These are phyloP conservation scores for Trichoderma parareesei DNA, from an alignment of 495 filamentous ascomycete genomes.

Conservation along the genomic window DNA sequence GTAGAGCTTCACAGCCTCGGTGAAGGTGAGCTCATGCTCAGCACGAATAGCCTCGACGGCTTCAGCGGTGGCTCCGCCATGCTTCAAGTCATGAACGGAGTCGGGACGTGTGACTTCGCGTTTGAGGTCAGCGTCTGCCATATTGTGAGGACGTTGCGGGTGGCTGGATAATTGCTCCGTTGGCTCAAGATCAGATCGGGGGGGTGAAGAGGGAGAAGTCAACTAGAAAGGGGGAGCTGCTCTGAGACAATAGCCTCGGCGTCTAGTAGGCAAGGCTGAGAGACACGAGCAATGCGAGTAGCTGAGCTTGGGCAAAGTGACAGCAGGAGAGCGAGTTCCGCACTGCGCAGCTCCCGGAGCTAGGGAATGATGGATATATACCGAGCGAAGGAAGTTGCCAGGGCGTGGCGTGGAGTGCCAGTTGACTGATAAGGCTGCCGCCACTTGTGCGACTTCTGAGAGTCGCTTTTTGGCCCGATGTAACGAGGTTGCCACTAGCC, in stretches of 20 bases:
- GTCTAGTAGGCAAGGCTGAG: too few species aligned
- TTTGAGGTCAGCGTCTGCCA: neutral
- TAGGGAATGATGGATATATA: neutral
- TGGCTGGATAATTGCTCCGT: too few species aligned
- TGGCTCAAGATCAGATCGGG: too few species aligned
- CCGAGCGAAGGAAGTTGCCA: neutral
- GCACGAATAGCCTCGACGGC: conserved; percentile 23
- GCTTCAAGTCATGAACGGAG: neutral
- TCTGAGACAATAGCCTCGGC: too few species aligned
- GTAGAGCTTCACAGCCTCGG: conserved; percentile 32
- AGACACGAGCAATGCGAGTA: too few species aligned
- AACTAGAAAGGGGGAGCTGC: too few species aligned
- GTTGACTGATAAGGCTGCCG: neutral
- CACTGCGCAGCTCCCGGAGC: neutral
- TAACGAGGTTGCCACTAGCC: neutral
- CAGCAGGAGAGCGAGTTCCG: too few species aligned
- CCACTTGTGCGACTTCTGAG: neutral
- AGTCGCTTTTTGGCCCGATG: neutral
- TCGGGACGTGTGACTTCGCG: neutral
- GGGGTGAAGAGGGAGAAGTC: too few species aligned
- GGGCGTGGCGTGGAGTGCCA: neutral
- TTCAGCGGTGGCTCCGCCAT: conserved; percentile 15
- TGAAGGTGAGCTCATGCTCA: conserved; percentile 36
- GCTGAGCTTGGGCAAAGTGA: too few species aligned
- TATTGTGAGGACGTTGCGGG: neutral